Conservation (phyloP, 2,329 filamentous ascomycete genomes). For the Dactylellina parvicollis region DNA sequence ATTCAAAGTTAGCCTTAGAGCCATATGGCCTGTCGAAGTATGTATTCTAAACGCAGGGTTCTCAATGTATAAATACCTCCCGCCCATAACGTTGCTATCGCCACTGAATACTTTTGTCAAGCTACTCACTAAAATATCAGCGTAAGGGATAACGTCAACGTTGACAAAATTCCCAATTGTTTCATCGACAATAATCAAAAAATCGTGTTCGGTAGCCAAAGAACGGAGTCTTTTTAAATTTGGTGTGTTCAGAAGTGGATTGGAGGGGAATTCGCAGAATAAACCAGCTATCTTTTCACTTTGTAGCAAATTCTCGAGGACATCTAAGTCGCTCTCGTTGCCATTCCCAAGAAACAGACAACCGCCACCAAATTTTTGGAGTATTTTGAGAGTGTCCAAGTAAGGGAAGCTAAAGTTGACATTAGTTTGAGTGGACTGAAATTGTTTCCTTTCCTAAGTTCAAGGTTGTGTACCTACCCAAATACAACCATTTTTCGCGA, state of each 20-base stretch:
- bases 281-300: constrained; percentile 83
- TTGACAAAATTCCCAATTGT: constrained; percentile 97
- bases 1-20: background rate
- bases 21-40: background rate
- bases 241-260: constrained; percentile 85
- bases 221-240: constrained; percentile 82
- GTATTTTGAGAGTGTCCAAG: constrained; percentile 92
- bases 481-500: constrained; percentile 82
- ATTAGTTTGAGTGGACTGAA: constrained; percentile 54
- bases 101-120: constrained; percentile 97
- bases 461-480: constrained; percentile 65
- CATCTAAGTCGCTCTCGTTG: constrained; percentile 79
- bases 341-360: constrained; percentile 87
- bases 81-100: constrained; percentile 98
- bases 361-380: constrained; percentile 92
- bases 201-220: constrained; percentile 84
- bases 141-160: constrained; percentile 86
- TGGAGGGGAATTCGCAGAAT: constrained; percentile 95
- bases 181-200: constrained; percentile 91
- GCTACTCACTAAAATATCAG: constrained; percentile 92
- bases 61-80: constrained; percentile 67
- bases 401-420: constrained; percentile 76
- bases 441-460: background rate
- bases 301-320: constrained; percentile 76
- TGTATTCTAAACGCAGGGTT: background rate